Base-by-base conservation (phyloP, 2,329 filamentous ascomycete genomes). In the Akanthomyces dipterigenus region DNA sequence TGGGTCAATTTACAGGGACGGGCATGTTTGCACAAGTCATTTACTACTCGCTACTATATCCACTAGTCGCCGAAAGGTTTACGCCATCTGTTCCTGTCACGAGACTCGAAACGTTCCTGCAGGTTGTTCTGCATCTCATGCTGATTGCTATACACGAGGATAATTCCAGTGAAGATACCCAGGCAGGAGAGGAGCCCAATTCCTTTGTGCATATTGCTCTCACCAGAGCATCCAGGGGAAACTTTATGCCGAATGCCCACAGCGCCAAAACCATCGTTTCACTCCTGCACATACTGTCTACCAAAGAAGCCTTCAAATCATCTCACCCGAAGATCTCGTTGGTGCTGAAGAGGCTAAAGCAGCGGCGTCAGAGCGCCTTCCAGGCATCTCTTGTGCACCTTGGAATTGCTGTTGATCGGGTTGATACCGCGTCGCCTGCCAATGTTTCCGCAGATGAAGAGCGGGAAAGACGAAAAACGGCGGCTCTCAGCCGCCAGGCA, bases 141-240 rank as follows among this genome's bases (percentile, higher is more conserved):
- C 83, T 98, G 45, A 86, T 97, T 55, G 93, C 93, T 16, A 87
- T 96, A 46, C 78, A 90, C 3, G 95, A 98, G 74, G 95, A 98
- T 69, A 80, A 83, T 67, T 79, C 82, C 16, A 78, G 80, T 61
- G 82, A 88, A 63, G 77, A 80, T 38, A 78, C 79, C 12, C 74
- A 77, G 68, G 72, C 74, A 1, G 75, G 78, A 57, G 76, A 80
- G 22, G 75, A 76, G 14, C 73, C 75, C 55, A 77, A 78, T 5
- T 96, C 91, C 0, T 96, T 96, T 69, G 82, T 91, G 28, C 80
- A 83, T 24, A 85, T 88, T 64, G 86, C 91, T 0, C 80, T 96
- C 45, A 85, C 81, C 4, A 86, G 83, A 64, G 75, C 80, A 53
- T 87, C 85, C 12, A 81, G 83, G 56, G 83, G 82, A 69, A 87